Conservation (phyloP, 2,329 filamentous ascomycete species). For the Teratosphaeria nubilosa region DNA sequence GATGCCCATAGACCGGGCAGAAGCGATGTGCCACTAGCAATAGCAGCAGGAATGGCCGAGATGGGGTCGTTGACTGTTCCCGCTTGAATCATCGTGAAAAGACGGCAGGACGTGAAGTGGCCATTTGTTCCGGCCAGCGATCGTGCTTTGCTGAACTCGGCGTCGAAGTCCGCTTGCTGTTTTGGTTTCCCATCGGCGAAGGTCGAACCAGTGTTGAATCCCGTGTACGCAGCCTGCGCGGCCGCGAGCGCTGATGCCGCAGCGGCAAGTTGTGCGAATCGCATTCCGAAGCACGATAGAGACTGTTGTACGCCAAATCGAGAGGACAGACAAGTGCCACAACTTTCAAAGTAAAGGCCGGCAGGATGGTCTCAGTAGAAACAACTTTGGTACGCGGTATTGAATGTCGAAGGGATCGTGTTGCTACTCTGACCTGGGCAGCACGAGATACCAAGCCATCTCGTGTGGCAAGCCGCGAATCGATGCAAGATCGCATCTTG, state of each 20-base stretch:
- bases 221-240: conserved; percentile 36
- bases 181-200: conserved; percentile 53
- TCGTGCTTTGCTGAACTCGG: conserved; percentile 57
- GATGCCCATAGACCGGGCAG: conserved; percentile 72
- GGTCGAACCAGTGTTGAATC: conserved; percentile 64
- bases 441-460: background rate
- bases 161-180: conserved; percentile 55
- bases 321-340: background rate
- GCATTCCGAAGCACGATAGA: conserved; percentile 17
- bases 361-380: background rate
- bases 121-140: conserved; percentile 48
- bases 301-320: background rate
- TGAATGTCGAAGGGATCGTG: background rate
- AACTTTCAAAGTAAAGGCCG: background rate
- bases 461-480: background rate
- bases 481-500: background rate
- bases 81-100: conserved; percentile 66
- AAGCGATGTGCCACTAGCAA: conserved; percentile 66
- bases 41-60: conserved; percentile 63
- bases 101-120: conserved; percentile 55
- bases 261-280: conserved; percentile 23
- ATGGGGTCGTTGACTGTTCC: conserved; percentile 57
- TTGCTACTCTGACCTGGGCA: background rate
- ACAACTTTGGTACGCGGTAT: background rate
- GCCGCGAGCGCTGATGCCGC: conserved; percentile 30